Percentiles rank a stretch among this genome's conserved stretches.
phyloP scores from a whole-genome alignment of 768 basidiomycete genomes.

The Rhodocollybia butyracea region DNA sequence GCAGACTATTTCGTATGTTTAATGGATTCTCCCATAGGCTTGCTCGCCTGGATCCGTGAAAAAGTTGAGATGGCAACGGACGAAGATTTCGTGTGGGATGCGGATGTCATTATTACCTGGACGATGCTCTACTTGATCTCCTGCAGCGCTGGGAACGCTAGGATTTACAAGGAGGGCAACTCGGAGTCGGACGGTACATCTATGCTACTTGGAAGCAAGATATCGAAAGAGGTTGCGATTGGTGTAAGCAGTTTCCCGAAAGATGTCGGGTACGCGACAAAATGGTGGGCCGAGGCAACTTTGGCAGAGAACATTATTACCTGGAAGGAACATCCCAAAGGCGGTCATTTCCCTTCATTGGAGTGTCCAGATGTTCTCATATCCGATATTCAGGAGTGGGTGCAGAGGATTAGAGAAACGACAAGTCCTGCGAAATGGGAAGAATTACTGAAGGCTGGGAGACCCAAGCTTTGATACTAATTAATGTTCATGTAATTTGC shows the following conservation, averaged over 20 bases:
- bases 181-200: conserved; percentile 5
- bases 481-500: not conserved
- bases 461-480: not conserved
- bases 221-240: conserved; percentile 28
- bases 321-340: conserved; percentile 35
- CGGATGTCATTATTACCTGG: conserved; percentile 33
- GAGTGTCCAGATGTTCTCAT: conserved; percentile 38
- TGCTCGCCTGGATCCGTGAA: conserved; percentile 46
- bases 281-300: conserved; percentile 38
- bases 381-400: conserved; percentile 29
- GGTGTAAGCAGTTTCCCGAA: conserved; percentile 41
- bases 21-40: conserved; percentile 48
- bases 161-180: conserved; percentile 29
- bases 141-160: conserved; percentile 29
- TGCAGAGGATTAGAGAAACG: conserved; percentile 1
- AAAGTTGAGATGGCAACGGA: conserved; percentile 26
- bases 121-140: conserved; percentile 36
- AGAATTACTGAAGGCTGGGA: not conserved
- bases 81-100: conserved; percentile 25
- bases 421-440: conserved; percentile 2
- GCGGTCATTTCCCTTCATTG: conserved; percentile 45
- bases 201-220: conserved; percentile 18
- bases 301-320: conserved; percentile 38
- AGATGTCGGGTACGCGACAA: conserved; percentile 31
- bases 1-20: conserved; percentile 45